Evolutionary conservation across 371 early-diverging fungal species (phyloP).

Genomic region (Mucor irregularis): DNA sequence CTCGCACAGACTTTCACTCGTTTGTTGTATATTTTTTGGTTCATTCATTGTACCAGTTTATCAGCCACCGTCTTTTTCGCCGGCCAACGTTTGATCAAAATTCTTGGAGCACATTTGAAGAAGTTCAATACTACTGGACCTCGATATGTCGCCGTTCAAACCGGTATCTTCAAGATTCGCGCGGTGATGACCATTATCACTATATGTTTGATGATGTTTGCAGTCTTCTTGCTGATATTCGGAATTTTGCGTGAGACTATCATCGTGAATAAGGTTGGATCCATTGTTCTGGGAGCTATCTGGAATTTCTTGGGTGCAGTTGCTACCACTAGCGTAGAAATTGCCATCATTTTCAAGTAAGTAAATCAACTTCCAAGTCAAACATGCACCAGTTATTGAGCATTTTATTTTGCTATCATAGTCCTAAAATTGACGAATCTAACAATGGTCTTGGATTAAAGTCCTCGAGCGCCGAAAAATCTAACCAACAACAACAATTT

Average conservation of each 20-base stretch:
- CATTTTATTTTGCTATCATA: background rate
- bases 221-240: constrained; percentile 23
- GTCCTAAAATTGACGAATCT: constrained; percentile 22
- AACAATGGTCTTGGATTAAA: constrained; percentile 18
- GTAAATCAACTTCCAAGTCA: background rate
- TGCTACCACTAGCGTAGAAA: constrained; percentile 16
- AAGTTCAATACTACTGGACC: constrained; percentile 35
- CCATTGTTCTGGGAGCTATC: constrained; percentile 19
- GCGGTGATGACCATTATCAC: constrained; percentile 25
- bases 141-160: constrained; percentile 39
- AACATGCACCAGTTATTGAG: background rate
- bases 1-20: constrained; percentile 33
- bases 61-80: constrained; percentile 34
- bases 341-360: constrained; percentile 29
- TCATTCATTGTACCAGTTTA: constrained; percentile 34
- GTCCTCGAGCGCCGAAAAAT: constrained; percentile 19
- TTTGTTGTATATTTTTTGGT: constrained; percentile 47
- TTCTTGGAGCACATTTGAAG: constrained; percentile 31
- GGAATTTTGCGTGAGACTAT: constrained; percentile 26
- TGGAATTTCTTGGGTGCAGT: constrained; percentile 29
- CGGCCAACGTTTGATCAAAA: constrained; percentile 33
- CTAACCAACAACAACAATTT: constrained; percentile 7
- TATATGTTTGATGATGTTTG: constrained; percentile 29
- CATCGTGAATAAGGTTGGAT: constrained; percentile 16
- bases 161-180: constrained; percentile 44